Base-by-base conservation (phyloP, 768 basidiomycete species). In the Suillus tomentosus region DNA sequence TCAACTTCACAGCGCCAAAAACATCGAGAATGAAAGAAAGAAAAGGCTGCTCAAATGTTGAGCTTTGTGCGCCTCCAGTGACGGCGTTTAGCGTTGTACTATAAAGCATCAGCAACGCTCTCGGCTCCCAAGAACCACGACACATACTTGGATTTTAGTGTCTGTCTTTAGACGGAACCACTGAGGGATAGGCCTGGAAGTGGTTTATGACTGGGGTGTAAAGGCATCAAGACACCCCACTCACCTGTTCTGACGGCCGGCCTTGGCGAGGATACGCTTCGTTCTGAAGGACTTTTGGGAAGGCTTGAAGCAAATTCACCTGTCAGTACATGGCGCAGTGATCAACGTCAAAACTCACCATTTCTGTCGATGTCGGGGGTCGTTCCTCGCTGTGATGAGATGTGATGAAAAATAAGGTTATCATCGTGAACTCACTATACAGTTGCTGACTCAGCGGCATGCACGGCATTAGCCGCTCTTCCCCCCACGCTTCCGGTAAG, bases 51-150 rank as follows among this genome's bases (percentile, higher is more conserved):
- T 83, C 88, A 96, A 79, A 97, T 90, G 86, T 96, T 96, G 82
- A 99, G 88, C 86, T 99, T 99, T 68, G 96, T 99, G 80, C 96
- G 91, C 77, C 96, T 87, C 96, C 96, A 99, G 85, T 99, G 96
- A 78, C 96, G 92, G 71, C 96, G 87, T 85, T 98, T 98, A 69
- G 92, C 90, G 80, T 95, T 95, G 77, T 95, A 94, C 90, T 94
- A 69, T 67, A 51, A 51, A 27, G 24, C 19, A 31, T 58, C 40
- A 58, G 57, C 17, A 31, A 27, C 5, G 2, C 6, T 27, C 39
- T 17, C 10, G 6, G 24, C 3, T 19, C 24, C 10, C n/a, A n/a
- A 39, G 45, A 27, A 5, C 40, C 6, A 27, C 10, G 37, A 31
- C 13, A 65, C 73, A 71, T 72, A 92, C 92, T 81, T 94, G 92